Base-by-base conservation (phyloP, 805 yeast genomes). In the Candida schatavii region DNA sequence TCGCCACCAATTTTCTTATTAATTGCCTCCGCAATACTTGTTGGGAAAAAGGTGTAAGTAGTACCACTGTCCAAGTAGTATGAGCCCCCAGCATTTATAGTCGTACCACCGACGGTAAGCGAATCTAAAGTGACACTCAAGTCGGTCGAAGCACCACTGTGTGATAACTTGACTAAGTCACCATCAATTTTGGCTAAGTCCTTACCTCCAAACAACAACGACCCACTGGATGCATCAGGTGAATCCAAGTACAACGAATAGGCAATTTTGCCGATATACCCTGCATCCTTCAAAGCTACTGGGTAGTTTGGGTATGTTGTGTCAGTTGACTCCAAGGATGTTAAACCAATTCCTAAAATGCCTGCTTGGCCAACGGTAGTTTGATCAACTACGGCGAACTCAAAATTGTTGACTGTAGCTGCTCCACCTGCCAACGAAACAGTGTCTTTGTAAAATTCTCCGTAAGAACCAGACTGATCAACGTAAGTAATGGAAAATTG, bases 41-140 rank as follows among this genome's bases (percentile, higher is more conserved):
- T 33, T 13, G 84, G 83, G 4, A 75, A 56, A 44, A 65, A 66
- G 10, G 77, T 56, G 35, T 74, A 55, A 13, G 85, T 75, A 9
- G 83, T 72, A 32, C 85, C 86, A 3, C 82, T 72, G 57, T 81
- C 85, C 33, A 81, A 55, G 7, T 77, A 45, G 2, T 17, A 32
- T 9, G 19, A 13, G 7, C 7, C 9, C 6, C 17, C 17, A n/a
- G n/a, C n/a, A 9, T 7, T 10, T 5, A n/a, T 13, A 10, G 6
- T 10, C n/a, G 10, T 11, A 13, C 23, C 23, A 10, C 35, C 35
- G n/a, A 32, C 19, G 35, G 35, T 15, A 19, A 32, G 13, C 15
- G 35, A 32, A 6, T 32, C n/a, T 6, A 19, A 17, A 32, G 10
- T 15, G 7, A 32, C 17, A 6, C 23, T 17, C n/a, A 15, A 10